phyloP scores from a whole-genome alignment of 352 stramenopile genomes.

The Paralagenidium karlingii region DNA sequence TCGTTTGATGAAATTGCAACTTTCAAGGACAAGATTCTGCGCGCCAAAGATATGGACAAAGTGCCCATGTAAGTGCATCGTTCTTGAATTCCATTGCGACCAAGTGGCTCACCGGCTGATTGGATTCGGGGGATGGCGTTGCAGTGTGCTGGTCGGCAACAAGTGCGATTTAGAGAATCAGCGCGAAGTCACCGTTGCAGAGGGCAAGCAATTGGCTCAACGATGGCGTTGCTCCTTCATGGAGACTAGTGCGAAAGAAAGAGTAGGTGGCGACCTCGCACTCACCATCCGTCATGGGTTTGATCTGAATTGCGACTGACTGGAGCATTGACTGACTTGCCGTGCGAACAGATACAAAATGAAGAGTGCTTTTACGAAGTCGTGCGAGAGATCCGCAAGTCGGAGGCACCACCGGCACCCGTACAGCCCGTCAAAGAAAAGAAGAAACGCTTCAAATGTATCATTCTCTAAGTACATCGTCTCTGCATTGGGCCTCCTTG shows the following conservation, averaged over 20 bases:
- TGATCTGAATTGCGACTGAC: background rate
- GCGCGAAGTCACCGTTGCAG: constrained; percentile 47
- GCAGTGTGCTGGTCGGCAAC: constrained; percentile 79
- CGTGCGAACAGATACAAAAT: constrained; percentile 54
- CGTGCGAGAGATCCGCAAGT: constrained; percentile 76
- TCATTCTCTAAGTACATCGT: constrained; percentile 26
- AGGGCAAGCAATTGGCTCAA: constrained; percentile 52
- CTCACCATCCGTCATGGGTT: background rate
- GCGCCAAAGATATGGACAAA: constrained; percentile 79
- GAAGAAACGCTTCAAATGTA: constrained; percentile 44
- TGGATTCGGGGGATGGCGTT: background rate
- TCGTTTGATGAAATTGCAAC: constrained; percentile 84
- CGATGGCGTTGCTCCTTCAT: constrained; percentile 80
- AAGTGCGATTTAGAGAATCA: constrained; percentile 77
- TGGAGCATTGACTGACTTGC: constrained; percentile 1
- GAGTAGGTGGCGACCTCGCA: constrained; percentile 25
- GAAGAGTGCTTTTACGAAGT: constrained; percentile 86
- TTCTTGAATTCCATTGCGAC: background rate
- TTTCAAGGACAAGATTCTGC: constrained; percentile 86
- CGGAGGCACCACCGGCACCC: constrained; percentile 30
- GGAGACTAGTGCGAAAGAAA: constrained; percentile 82
- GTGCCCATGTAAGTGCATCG: constrained; percentile 47
- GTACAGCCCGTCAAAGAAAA: constrained; percentile 39
- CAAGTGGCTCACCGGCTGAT: background rate
- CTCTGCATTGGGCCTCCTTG: too few species aligned